phyloP scores from a whole-genome alignment of 1,284 basidiomycete genomes.

The Ceratobasidium sp. region DNA sequence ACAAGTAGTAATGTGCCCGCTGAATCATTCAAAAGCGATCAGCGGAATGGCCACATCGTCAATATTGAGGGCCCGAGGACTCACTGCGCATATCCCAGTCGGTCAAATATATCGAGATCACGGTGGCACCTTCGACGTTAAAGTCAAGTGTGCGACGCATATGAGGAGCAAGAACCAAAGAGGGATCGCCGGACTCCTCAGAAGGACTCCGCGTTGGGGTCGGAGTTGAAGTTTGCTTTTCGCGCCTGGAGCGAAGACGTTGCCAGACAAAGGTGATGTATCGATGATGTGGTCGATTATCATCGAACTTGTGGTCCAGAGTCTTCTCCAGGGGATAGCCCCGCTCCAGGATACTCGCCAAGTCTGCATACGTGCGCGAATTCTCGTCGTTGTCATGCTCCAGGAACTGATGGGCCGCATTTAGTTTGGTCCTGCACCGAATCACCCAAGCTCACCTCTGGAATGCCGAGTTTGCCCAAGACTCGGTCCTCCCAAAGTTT shows the following conservation, averaged over 20 bases:
- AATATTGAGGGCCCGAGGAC: slow-evolving; percentile 26
- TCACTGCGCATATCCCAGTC: slow-evolving; percentile 49
- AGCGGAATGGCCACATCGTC: slow-evolving; percentile 13
- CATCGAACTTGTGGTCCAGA: slow-evolving; percentile 32
- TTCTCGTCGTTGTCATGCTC: slow-evolving; percentile 40
- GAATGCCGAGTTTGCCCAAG: slow-evolving; percentile 38
- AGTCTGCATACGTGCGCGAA: slow-evolving; percentile 35
- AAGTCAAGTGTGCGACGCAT: slow-evolving; percentile 36
- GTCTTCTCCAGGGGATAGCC: slow-evolving; percentile 41
- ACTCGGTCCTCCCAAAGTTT: slow-evolving; percentile 42
- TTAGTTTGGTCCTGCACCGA: neutral
- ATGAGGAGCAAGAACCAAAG: slow-evolving; percentile 38
- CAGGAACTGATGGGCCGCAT: slow-evolving; percentile 26
- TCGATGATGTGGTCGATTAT: slow-evolving; percentile 29
- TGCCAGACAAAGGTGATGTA: slow-evolving; percentile 40
- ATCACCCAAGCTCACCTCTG: slow-evolving; percentile 9
- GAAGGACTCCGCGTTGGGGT: slow-evolving; percentile 42
- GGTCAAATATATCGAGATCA: slow-evolving; percentile 46
- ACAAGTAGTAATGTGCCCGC: slow-evolving; percentile 40
- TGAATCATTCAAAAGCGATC: slow-evolving; percentile 14
- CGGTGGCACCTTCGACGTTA: slow-evolving; percentile 38
- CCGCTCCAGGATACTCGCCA: slow-evolving; percentile 37
- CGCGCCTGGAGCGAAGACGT: slow-evolving; percentile 38
- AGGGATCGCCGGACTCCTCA: slow-evolving; percentile 37
- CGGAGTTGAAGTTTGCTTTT: slow-evolving; percentile 42